Evolutionary conservation across 148 eudicot species (phyloP).

Genomic region (Silene uniflora): DNA sequence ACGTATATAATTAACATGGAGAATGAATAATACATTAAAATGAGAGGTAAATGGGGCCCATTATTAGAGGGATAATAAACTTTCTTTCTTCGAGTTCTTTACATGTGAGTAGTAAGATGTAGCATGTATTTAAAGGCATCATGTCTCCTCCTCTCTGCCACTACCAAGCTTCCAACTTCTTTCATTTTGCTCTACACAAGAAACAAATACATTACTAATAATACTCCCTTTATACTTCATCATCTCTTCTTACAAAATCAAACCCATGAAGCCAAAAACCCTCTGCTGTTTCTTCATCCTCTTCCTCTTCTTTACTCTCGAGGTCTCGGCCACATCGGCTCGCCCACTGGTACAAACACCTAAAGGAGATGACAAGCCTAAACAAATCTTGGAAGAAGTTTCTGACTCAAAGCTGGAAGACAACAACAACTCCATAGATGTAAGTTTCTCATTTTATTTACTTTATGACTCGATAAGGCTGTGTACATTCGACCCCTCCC

Average conservation of each 20-base stretch:
- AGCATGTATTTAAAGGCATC: constrained; percentile 31
- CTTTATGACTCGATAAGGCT: too few species aligned
- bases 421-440: constrained; percentile 24
- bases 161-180: constrained; percentile 19
- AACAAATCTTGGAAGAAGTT: constrained; percentile 23
- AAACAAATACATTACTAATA: background rate
- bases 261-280: constrained; percentile 28
- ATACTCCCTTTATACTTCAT: constrained; percentile 8
- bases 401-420: constrained; percentile 8
- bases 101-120: constrained; percentile 22
- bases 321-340: constrained; percentile 16
- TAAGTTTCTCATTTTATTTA: constrained; percentile 15
- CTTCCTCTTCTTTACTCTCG: constrained; percentile 18
- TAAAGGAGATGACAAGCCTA: constrained; percentile 17
- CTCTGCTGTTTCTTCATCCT: constrained; percentile 17
- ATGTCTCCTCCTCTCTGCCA: constrained; percentile 20
- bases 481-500: too few species aligned
- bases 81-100: constrained; percentile 4
- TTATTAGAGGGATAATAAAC: constrained; percentile 1
- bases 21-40: background rate
- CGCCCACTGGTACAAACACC: constrained; percentile 22
- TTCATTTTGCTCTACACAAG: constrained; percentile 16
- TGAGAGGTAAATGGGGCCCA: constrained; percentile 17
- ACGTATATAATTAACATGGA: background rate
- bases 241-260: constrained; percentile 4